A percentile compares a stretch with the other conserved stretches of the same genome.
These are phyloP conservation scores for Xylogone sp. DNA, from an alignment of 2,329 filamentous ascomycete genomes.

Conservation along the genomic window DNA sequence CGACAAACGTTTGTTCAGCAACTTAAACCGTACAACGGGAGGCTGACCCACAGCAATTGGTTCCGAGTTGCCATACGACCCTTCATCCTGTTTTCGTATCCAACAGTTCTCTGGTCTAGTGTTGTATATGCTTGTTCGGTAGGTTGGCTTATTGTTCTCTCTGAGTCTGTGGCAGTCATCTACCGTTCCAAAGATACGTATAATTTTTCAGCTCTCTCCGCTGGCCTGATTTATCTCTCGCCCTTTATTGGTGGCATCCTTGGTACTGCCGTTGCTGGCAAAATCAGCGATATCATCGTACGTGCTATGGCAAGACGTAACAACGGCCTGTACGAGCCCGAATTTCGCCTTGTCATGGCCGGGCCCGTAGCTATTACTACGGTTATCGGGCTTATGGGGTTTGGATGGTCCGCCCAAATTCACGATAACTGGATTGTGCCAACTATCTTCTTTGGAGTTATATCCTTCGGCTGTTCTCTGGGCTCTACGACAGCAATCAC, in stretches of 20 bases:
- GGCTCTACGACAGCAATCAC: conserved; percentile 91
- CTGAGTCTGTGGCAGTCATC: conserved; percentile 78
- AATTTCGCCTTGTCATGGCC: conserved; percentile 88
- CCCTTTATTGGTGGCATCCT: conserved; percentile 86
- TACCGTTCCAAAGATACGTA: conserved; percentile 69
- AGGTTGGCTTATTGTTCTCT: conserved; percentile 93
- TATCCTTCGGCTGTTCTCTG: conserved; percentile 88
- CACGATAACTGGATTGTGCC: conserved; percentile 84
- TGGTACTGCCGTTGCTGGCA: conserved; percentile 88
- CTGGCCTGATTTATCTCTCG: conserved; percentile 83
- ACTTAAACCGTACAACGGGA: conserved; percentile 73
- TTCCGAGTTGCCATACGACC: conserved; percentile 72
- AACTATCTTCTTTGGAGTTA: conserved; percentile 86
- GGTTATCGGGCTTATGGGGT: conserved; percentile 85
- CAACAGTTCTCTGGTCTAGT: conserved; percentile 83
- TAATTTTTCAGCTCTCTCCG: conserved; percentile 75
- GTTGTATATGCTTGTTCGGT: conserved; percentile 83
- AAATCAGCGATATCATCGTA: conserved; percentile 81
- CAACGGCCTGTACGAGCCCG: conserved; percentile 91
- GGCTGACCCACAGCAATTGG: conserved; percentile 77
- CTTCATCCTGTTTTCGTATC: conserved; percentile 83
- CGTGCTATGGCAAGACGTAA: conserved; percentile 78
- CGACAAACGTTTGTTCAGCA: conserved; percentile 70
- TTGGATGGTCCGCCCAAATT: conserved; percentile 81
- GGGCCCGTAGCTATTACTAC: conserved; percentile 75